phyloP scores from a whole-genome alignment of 2,329 filamentous ascomycete species.

The Xylaria digitata region DNA sequence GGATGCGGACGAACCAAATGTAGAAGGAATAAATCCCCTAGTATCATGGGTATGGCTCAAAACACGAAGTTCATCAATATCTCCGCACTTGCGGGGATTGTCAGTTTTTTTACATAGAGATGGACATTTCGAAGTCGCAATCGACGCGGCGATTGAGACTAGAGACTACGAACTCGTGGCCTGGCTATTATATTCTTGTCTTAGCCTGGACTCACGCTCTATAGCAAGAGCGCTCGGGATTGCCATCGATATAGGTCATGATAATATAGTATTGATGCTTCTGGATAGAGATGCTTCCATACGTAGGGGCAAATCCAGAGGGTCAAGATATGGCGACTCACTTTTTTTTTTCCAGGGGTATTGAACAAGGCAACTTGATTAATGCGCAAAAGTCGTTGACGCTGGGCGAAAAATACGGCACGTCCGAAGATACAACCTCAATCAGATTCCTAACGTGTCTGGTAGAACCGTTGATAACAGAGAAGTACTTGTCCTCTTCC shows the following conservation, averaged over 20 bases:
- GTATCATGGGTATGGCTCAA: neutral
- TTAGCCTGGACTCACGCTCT: neutral
- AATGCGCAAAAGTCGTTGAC: neutral
- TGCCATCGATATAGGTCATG: neutral
- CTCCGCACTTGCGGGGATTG: neutral
- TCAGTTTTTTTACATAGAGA: neutral
- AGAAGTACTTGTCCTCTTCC: slow-evolving; percentile 2
- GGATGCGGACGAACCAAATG: neutral
- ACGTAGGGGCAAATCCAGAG: neutral
- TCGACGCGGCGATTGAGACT: slow-evolving; percentile 1
- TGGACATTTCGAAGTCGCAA: neutral
- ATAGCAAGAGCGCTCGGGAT: neutral
- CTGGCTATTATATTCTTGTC: slow-evolving; percentile 13
- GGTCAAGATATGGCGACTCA: neutral
- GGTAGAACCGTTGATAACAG: neutral
- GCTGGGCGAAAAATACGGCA: too few species aligned
- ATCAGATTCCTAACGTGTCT: neutral
- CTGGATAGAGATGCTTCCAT: slow-evolving; percentile 15
- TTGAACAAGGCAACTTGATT: neutral
- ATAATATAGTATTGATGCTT: neutral
- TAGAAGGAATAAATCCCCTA: neutral
- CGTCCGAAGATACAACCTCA: too few species aligned
- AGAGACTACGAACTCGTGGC: neutral
- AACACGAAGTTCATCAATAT: neutral
- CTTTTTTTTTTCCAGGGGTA: neutral